Evolutionary conservation across 2,329 filamentous ascomycete genomes (phyloP).

Genomic region (Rugonectria rugulosa): DNA sequence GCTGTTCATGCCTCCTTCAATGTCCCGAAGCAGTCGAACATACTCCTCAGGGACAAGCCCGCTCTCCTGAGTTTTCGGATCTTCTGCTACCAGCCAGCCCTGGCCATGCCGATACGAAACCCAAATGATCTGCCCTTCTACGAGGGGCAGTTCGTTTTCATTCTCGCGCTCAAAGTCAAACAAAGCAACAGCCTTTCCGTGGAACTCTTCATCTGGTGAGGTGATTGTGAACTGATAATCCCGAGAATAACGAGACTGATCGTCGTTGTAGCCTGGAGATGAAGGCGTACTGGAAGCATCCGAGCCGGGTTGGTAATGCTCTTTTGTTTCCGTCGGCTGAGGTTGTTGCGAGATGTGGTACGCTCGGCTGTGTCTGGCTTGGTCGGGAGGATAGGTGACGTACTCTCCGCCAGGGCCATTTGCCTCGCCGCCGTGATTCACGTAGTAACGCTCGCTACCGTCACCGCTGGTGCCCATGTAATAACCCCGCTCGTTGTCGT

Average conservation of each 20-base stretch:
- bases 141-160: constrained; percentile 91
- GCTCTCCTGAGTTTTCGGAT: constrained; percentile 92
- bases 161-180: constrained; percentile 97
- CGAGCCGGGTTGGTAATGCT: constrained; percentile 61
- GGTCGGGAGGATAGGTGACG: constrained; percentile 77
- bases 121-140: constrained; percentile 95
- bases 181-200: constrained; percentile 92
- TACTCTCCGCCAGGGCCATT: constrained; percentile 82
- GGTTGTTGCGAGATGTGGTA: constrained; percentile 53
- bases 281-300: constrained; percentile 66
- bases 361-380: constrained; percentile 64
- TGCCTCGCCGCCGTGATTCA: constrained; percentile 72
- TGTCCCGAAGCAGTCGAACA: constrained; percentile 88
- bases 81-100: constrained; percentile 96
- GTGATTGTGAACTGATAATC: constrained; percentile 96
- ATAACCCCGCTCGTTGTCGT: constrained; percentile 69
- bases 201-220: constrained; percentile 96
- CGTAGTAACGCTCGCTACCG: constrained; percentile 77
- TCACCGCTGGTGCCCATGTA: constrained; percentile 73
- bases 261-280: constrained; percentile 64
- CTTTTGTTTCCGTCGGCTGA: constrained; percentile 57
- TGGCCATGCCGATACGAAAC: constrained; percentile 96
- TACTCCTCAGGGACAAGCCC: constrained; percentile 97
- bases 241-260: constrained; percentile 83
- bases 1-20: constrained; percentile 86